A percentile compares a stretch with the other conserved stretches of the same genome.
Evolutionary conservation across 2,329 filamentous ascomycete species (phyloP).

Genomic region (Colletotrichum musicola): DNA sequence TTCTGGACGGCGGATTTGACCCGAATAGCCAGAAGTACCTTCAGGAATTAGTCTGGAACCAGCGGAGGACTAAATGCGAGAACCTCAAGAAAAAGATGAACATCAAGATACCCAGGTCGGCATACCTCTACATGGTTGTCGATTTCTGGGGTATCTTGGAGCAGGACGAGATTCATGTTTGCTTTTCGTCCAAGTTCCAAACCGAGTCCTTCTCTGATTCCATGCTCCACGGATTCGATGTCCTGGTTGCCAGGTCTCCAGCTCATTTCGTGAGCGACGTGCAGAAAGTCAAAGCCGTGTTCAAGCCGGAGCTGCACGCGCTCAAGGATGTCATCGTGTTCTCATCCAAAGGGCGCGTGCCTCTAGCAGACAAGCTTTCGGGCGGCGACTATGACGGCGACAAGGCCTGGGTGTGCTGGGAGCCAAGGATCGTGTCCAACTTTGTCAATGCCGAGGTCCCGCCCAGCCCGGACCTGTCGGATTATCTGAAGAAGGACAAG

Average conservation of each 20-base stretch:
- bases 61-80: conserved; percentile 66
- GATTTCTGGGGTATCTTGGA: conserved; percentile 73
- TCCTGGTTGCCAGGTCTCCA: conserved; percentile 77
- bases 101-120: conserved; percentile 71
- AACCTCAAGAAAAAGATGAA: conserved; percentile 68
- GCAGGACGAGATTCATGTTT: conserved; percentile 76
- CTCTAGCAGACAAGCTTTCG: conserved; percentile 78
- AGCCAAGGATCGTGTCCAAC: conserved; percentile 72
- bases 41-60: conserved; percentile 58
- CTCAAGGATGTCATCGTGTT: conserved; percentile 88
- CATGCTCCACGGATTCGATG: conserved; percentile 67
- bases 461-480: conserved; percentile 56
- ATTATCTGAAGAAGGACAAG: conserved; percentile 64
- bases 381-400: conserved; percentile 89
- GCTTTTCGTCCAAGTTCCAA: conserved; percentile 76
- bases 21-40: conserved; percentile 62
- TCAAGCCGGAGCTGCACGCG: conserved; percentile 70
- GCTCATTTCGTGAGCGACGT: conserved; percentile 79
- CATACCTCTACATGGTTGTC: conserved; percentile 74
- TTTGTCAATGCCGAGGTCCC: conserved; percentile 73
- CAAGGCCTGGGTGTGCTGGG: conserved; percentile 83
- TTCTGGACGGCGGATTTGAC: conserved; percentile 73
- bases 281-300: conserved; percentile 73
- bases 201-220: conserved; percentile 65
- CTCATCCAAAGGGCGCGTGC: conserved; percentile 68